These are phyloP conservation scores for Pichia insulana DNA, from an alignment of 805 yeast genomes.

Conservation along the genomic window DNA sequence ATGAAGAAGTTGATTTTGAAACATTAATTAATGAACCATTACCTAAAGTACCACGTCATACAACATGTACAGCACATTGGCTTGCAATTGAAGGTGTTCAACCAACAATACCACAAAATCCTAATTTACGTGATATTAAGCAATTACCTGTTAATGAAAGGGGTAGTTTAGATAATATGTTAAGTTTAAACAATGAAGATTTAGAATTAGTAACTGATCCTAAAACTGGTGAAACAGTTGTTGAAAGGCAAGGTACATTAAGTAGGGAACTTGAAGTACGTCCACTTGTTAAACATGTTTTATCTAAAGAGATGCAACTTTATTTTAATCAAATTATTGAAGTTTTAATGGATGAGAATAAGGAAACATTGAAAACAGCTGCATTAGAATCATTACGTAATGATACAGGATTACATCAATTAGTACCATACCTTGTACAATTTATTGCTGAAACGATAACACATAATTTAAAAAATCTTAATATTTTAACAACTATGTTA, in stretches of 20 bases:
- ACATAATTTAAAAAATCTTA: conserved; percentile 67
- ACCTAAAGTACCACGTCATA: conserved; percentile 89
- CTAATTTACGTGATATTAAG: conserved; percentile 70
- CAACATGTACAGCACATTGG: conserved; percentile 95
- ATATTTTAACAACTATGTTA: conserved; percentile 70
- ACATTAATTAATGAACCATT: conserved; percentile 86
- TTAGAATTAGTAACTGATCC: conserved; percentile 23
- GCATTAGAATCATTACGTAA: conserved; percentile 78
- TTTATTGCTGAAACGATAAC: conserved; percentile 94
- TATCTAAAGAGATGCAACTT: conserved; percentile 87
- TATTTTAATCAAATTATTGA: conserved; percentile 86
- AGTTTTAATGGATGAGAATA: conserved; percentile 51
- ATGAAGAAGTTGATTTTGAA: conserved; percentile 91
- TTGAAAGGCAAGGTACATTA: conserved; percentile 16
- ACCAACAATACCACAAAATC: conserved; percentile 96
- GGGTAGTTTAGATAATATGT: conserved; percentile 70
- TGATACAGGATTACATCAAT: conserved; percentile 94
- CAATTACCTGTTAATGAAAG: conserved; percentile 68
- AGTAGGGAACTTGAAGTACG: conserved; percentile 56
- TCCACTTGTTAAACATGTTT: conserved; percentile 89
- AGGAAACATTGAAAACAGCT: conserved; percentile 57
- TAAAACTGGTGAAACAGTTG: conserved; percentile 22
- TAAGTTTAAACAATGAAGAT: conserved; percentile 42
- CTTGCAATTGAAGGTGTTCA: conserved; percentile 97
- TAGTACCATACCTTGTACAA: conserved; percentile 93